Evolutionary conservation across 306 rosid species (phyloP), one percentile per base, ranked within the genome.

Genomic region (Macrotyloma uniflorum): DNA sequence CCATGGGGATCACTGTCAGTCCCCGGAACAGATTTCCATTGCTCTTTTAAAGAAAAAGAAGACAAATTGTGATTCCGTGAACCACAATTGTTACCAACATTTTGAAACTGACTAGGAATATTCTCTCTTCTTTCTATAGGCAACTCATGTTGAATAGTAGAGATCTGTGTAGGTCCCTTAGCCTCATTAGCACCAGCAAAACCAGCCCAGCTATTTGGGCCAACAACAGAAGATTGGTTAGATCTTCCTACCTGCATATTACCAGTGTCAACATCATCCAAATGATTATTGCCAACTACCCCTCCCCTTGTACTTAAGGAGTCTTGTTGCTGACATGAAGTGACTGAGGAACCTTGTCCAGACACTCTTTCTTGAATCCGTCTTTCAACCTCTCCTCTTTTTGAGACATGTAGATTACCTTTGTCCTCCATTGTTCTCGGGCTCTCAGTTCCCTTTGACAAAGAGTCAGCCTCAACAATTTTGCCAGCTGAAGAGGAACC

Each of bases 21-120:
- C 75, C 89, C 93, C 35, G 91, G 80, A 78, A 87, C 82, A 64
- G 90, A 85, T 84, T 86, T 95, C 99, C 97, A 93, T 26, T 82
- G 93, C 80, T 92, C 98, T 83, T 90, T 83, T 8, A 85, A 79
- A 28, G 93, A 67, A 84, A 82, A 83, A 42, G 91, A 83, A 85
- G 95, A 38, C 46, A 74, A 74, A 76, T 71, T 79, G 65, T 82
- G 91, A 84, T 82, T 85, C 69, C 90, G 85, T 8, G 81, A 76
- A 75, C 84, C 89, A 83, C 78, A 46, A 79, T 59, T 83, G 40
- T 78, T 90, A 42, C 75, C 58, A 65, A 82, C 72, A 83, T 76
- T 82, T 47, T 89, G 96, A 84, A 88, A 85, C 82, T 86, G 95
- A 79, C 88, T 23, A 49, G 87, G 72, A 78, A 83, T 46, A 74